Conservation (phyloP, 495 filamentous ascomycete genomes). For the Neurospora pannonica region DNA sequence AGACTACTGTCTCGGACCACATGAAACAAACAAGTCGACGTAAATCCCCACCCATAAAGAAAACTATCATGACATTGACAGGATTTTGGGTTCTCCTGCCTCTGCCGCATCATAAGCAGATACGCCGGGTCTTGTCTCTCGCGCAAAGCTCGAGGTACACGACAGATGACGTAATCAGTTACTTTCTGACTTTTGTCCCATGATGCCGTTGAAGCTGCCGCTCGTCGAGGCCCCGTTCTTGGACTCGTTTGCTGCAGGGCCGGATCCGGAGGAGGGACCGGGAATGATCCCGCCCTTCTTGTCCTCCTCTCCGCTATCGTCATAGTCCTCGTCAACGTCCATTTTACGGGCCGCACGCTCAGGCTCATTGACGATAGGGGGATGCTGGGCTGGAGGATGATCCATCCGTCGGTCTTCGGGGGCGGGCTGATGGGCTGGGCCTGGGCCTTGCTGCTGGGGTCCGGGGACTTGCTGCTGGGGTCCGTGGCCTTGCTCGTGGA, state of each 20-base stretch:
- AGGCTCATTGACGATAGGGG: constrained; percentile 43
- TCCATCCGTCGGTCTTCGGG: constrained; percentile 40
- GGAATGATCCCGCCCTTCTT: constrained; percentile 42
- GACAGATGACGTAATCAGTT: constrained; percentile 7
- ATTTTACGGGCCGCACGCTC: constrained; percentile 89
- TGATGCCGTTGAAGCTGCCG: constrained; percentile 36
- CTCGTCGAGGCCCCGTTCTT: constrained; percentile 38
- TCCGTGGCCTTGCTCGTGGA: constrained; percentile 35
- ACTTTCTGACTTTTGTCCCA: constrained; percentile 34
- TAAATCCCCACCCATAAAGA: neutral
- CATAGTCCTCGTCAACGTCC: constrained; percentile 93
- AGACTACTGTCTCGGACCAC: neutral
- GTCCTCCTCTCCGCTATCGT: constrained; percentile 86
- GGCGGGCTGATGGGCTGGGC: constrained; percentile 28
- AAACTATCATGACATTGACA: neutral
- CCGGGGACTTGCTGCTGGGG: constrained; percentile 30
- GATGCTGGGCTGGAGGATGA: constrained; percentile 37
- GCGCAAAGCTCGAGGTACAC: neutral
- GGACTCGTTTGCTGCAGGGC: constrained; percentile 24
- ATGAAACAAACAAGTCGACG: neutral
- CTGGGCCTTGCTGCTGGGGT: constrained; percentile 34
- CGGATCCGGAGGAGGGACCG: constrained; percentile 17
- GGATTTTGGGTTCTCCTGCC: neutral
- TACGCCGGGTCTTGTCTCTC: neutral
- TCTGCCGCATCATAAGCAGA: neutral